Percentiles rank a stretch among this genome's conserved stretches.
Conservation (phyloP, 2,329 filamentous ascomycete species). For the Colletotrichum melonis region DNA sequence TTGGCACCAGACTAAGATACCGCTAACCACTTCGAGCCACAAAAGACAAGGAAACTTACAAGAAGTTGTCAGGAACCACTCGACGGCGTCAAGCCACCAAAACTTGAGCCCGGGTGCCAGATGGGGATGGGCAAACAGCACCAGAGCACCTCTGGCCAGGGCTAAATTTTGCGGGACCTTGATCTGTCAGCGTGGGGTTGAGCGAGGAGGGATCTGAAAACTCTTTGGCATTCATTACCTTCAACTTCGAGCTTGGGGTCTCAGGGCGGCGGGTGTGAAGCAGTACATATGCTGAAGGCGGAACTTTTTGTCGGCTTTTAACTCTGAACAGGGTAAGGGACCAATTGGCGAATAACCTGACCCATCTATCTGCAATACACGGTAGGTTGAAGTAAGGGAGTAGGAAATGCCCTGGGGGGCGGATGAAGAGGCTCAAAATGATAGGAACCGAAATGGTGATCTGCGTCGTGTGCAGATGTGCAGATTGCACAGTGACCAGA, state of each 20-base stretch:
- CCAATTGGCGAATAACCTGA: too few species aligned
- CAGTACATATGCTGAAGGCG: background rate
- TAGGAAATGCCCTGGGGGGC: background rate
- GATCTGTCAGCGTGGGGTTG: background rate
- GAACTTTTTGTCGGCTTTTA: background rate
- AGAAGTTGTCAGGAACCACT: background rate
- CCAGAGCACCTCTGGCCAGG: background rate
- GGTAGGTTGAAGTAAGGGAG: background rate
- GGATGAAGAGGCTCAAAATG: background rate
- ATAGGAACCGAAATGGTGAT: background rate
- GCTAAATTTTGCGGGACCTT: background rate
- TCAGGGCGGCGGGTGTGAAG: too few species aligned
- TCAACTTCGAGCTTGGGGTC: too few species aligned
- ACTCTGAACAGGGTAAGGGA: too few species aligned
- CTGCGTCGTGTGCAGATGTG: background rate
- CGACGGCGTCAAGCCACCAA: conserved; percentile 7
- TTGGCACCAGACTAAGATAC: background rate
- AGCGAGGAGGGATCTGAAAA: background rate
- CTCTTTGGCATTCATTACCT: too few species aligned
- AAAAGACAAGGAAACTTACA: conserved; percentile 3
- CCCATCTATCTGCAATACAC: too few species aligned
- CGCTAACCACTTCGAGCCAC: conserved; percentile 16
- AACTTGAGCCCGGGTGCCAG: background rate
- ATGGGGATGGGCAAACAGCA: too few species aligned
- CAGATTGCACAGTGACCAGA: background rate